Percentiles rank a stretch among this genome's conserved stretches.
phyloP scores from a whole-genome alignment of 139 green algal genomes.

The Desmodesmus armatus region DNA sequence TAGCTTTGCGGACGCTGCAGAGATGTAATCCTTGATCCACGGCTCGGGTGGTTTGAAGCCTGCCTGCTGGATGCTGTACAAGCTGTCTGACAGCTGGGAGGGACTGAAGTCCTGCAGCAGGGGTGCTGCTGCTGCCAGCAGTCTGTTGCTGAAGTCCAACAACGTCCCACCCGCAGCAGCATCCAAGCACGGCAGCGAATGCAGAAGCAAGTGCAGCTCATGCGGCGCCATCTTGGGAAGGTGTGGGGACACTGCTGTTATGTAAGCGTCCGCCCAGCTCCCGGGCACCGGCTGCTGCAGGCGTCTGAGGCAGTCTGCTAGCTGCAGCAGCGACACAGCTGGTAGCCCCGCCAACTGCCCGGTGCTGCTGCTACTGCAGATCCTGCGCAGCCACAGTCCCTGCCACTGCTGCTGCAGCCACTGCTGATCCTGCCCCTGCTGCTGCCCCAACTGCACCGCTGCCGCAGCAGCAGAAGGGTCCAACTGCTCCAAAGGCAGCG shows the following conservation, averaged over 20 bases:
- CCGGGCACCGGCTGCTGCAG: constrained; percentile 18
- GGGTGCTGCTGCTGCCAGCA: neutral
- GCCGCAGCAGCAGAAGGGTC: constrained; percentile 3
- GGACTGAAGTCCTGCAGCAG: neutral
- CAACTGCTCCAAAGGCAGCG: neutral
- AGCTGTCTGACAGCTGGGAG: constrained; percentile 5
- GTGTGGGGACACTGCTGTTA: neutral
- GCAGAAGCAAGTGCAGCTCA: constrained; percentile 12
- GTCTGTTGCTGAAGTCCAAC: neutral
- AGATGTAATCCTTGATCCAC: neutral
- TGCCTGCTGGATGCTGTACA: neutral
- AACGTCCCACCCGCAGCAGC: neutral
- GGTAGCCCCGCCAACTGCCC: neutral
- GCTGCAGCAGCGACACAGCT: neutral
- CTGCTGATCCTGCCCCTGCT: constrained; percentile 29
- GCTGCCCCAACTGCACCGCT: neutral
- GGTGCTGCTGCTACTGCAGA: neutral
- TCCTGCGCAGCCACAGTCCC: neutral
- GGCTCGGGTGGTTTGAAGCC: neutral
- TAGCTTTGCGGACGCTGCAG: neutral
- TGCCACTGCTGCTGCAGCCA: constrained; percentile 25
- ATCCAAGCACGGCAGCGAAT: constrained; percentile 13
- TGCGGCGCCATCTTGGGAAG: neutral
- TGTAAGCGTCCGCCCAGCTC: constrained; percentile 15
- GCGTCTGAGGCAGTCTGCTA: neutral